Evolutionary conservation across 2,329 filamentous ascomycete genomes (phyloP).

Genomic region (Pseudogymnoascus sp.): DNA sequence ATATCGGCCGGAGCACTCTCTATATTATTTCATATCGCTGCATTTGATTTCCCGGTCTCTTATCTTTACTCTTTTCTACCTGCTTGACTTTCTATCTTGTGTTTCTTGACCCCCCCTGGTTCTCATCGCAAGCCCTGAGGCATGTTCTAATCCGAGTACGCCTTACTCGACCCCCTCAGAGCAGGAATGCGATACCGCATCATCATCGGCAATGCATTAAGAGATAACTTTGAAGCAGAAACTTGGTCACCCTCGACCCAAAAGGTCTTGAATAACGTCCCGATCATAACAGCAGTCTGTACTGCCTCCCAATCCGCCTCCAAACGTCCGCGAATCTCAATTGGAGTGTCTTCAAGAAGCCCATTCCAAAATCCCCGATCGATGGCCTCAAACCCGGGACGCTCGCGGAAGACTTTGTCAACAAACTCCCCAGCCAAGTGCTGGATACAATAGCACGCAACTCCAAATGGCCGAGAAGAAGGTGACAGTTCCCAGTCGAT

Average conservation of each 20-base stretch:
- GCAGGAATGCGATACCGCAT: neutral
- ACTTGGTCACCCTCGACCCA: neutral
- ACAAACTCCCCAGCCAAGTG: constrained; percentile 8
- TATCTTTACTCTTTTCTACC: too few species aligned
- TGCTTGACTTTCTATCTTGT: too few species aligned
- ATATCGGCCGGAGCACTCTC: too few species aligned
- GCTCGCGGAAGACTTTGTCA: neutral
- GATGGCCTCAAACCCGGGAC: neutral
- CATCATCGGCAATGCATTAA: neutral
- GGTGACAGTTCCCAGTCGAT: constrained; percentile 15
- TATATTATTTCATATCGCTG: too few species aligned
- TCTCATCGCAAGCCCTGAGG: neutral
- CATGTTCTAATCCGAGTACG: neutral
- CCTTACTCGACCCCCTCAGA: neutral
- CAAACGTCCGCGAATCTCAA: neutral
- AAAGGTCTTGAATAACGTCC: neutral
- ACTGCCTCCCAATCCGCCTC: neutral
- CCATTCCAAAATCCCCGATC: constrained; percentile 3
- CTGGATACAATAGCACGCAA: constrained; percentile 12
- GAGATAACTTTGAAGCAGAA: neutral
- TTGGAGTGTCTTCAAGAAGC: constrained; percentile 9
- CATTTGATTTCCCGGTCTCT: too few species aligned
- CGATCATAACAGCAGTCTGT: constrained; percentile 7
- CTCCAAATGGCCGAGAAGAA: constrained; percentile 10
- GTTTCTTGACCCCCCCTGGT: too few species aligned